Evolutionary conservation across 2,329 filamentous ascomycete species (phyloP), one percentile per base, ranked within the genome.

Genomic region (Leptographium galeiforme): DNA sequence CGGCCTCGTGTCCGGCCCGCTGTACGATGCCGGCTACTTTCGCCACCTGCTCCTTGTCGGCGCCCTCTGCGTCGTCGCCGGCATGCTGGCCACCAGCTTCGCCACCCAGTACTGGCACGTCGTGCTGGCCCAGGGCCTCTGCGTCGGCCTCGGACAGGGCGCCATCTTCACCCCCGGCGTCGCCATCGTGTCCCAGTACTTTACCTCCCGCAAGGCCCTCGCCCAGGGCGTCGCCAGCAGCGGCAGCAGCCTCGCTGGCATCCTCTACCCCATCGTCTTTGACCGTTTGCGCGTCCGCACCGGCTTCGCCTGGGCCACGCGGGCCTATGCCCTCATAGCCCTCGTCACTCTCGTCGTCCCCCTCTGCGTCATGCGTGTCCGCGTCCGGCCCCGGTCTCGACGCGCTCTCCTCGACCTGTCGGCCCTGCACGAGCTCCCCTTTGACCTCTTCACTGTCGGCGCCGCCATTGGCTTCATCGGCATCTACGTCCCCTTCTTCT

Each of bases 401-500:
- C 12, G 40, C 13, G 34, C 53, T 5, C 40, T 59, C 13, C 25
- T 73, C 32, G 70, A 74, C 58, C 32, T n/a, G 14, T 11, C 55
- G 1, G 70, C 70, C 2, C 61, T 73, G 41, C 59, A 57, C 34
- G 72, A 75, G 50, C 52, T 57, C 4, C 63, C 68, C 6, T 75
- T 68, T 56, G 44, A 70, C 45, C 51, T 70, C 8, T 67, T 70
- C 51, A 62, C 61, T n/a, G 38, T 62, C 8, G 71, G 62, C 13
- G 57, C 65, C 16, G 65, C 72, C 50, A 67, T 71, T 50, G 61
- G 59, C 30, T 76, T 74, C 58, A 61, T 74, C 57, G 68, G 68
- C 38, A 62, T 76, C 25, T 77, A 76, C 60, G 67, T 73, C 47
- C 66, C 72, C 6, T 74, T 75, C 62, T 76, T 72, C 60, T 75